A percentile compares a stretch with the other conserved stretches of the same genome.
These are phyloP conservation scores for Chytriomyces confervae DNA, from an alignment of 192 early-diverging fungal species.

Conservation along the genomic window DNA sequence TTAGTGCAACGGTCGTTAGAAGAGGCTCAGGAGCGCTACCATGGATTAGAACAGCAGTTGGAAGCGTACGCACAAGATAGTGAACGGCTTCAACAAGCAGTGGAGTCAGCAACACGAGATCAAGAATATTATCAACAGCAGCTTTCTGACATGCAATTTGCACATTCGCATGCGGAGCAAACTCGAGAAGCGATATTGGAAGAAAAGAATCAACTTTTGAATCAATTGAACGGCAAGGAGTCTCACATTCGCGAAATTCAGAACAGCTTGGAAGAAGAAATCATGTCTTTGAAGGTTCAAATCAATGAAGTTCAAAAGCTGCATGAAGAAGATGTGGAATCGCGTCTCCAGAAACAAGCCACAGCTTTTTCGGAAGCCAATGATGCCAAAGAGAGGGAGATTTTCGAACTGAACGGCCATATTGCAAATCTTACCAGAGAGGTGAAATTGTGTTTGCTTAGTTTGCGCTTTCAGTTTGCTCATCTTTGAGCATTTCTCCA, in stretches of 20 bases:
- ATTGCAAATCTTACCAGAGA: neutral
- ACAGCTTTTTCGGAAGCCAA: neutral
- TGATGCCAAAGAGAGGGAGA: neutral
- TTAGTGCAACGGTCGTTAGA: conserved; percentile 7
- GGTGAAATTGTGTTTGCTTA: neutral
- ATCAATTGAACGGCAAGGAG: neutral
- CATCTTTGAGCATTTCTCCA: neutral
- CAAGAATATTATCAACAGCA: conserved; percentile 15
- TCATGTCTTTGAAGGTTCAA: neutral
- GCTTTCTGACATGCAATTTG: neutral
- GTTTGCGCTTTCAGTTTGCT: neutral
- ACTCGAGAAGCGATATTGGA: neutral
- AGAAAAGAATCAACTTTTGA: neutral
- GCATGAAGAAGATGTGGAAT: neutral
- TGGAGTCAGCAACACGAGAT: neutral
- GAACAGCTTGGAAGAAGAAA: neutral
- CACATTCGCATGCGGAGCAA: neutral
- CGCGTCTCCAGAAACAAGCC: neutral
- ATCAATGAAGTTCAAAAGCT: neutral
- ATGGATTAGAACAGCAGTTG: neutral
- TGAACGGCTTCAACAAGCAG: neutral
- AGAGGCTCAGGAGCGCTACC: neutral
- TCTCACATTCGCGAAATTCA: neutral
- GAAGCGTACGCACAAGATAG: neutral
- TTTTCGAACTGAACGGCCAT: neutral